Conservation (phyloP, 1,284 basidiomycete genomes). For the Xerocomus subilludens region DNA sequence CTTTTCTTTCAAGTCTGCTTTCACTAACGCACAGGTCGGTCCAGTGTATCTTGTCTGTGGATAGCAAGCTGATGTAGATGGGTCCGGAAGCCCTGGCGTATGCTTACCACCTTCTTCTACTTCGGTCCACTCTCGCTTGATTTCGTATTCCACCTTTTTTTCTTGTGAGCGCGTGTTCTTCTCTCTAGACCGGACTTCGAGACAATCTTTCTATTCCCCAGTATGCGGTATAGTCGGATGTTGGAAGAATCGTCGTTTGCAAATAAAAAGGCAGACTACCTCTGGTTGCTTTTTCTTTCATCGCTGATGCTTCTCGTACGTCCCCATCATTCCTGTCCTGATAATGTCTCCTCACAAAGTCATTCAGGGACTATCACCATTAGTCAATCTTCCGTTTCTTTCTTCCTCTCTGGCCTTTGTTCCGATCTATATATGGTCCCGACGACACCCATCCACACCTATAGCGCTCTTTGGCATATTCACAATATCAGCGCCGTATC, state of each 20-base stretch:
- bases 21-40: constrained; percentile 81
- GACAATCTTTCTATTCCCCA: constrained; percentile 47
- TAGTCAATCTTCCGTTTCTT: constrained; percentile 91
- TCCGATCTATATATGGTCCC: constrained; percentile 96
- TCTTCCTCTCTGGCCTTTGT: constrained; percentile 91
- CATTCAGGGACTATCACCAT: constrained; percentile 79
- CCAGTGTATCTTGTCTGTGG: neutral
- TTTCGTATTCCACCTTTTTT: constrained; percentile 97
- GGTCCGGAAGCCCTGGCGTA: constrained; percentile 80
- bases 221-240: constrained; percentile 96
- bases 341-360: constrained; percentile 15
- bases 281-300: constrained; percentile 89
- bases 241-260: constrained; percentile 96
- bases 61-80: constrained; percentile 25
- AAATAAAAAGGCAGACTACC: constrained; percentile 90
- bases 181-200: neutral
- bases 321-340: neutral
- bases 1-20: constrained; percentile 88
- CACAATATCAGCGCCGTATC: constrained; percentile 94
- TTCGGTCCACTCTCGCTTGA: constrained; percentile 95
- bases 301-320: constrained; percentile 84
- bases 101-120: constrained; percentile 93
- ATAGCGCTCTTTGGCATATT: constrained; percentile 95
- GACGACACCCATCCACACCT: constrained; percentile 93
- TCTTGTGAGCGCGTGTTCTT: constrained; percentile 76